Evolutionary conservation across 2,329 filamentous ascomycete species (phyloP).

Genomic region (Alternaria atra): DNA sequence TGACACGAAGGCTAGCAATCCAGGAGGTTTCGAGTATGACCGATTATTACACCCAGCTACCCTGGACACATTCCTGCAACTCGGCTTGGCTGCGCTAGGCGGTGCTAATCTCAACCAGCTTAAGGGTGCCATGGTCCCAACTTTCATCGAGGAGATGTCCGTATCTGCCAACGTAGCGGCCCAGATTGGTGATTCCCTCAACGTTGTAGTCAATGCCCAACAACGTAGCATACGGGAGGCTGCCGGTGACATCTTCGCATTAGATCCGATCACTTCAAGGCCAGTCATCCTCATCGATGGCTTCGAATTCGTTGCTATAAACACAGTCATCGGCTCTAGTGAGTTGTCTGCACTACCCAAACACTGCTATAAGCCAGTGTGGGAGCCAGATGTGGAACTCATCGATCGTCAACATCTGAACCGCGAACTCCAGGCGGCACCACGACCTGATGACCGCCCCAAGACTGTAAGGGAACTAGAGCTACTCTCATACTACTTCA

Average conservation of each 20-base stretch:
- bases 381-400: slow-evolving; percentile 25
- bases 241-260: slow-evolving; percentile 15
- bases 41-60: slow-evolving; percentile 29
- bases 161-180: slow-evolving; percentile 18
- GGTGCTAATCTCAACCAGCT: slow-evolving; percentile 7
- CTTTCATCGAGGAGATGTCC: slow-evolving; percentile 18
- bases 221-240: slow-evolving; percentile 11
- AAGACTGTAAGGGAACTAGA: slow-evolving; percentile 21
- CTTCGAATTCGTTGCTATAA: slow-evolving; percentile 24
- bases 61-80: slow-evolving; percentile 27
- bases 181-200: slow-evolving; percentile 15
- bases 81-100: slow-evolving; percentile 15
- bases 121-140: slow-evolving; percentile 21
- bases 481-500: slow-evolving; percentile 23
- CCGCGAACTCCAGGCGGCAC: slow-evolving; percentile 18
- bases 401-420: slow-evolving; percentile 13
- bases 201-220: slow-evolving; percentile 13
- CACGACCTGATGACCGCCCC: slow-evolving; percentile 9
- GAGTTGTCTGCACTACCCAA: background rate
- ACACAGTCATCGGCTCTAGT: background rate
- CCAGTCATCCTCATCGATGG: slow-evolving; percentile 23
- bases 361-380: slow-evolving; percentile 18
- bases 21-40: slow-evolving; percentile 23
- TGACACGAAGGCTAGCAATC: slow-evolving; percentile 16
- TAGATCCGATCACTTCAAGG: slow-evolving; percentile 14